Conservation (phyloP, 352 stramenopile genomes). For the Discostella stelligera region DNA sequence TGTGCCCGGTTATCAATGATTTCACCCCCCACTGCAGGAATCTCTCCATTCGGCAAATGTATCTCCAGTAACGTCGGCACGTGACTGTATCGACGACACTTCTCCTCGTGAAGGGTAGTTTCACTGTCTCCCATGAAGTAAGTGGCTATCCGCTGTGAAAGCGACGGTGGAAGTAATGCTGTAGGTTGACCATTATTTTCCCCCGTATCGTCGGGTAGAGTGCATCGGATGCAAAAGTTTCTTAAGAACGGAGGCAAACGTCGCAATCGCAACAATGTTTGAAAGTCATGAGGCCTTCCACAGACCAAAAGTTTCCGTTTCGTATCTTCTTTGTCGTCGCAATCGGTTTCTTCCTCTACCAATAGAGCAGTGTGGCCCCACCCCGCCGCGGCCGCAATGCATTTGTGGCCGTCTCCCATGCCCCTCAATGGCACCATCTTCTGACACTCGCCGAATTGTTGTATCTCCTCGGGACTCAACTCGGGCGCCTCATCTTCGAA, state of each 20-base stretch:
- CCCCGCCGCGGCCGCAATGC: constrained; percentile 41
- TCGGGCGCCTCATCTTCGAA: constrained; percentile 32
- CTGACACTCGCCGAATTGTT: constrained; percentile 28
- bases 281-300: constrained; percentile 73
- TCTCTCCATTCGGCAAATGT: constrained; percentile 30
- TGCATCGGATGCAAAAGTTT: constrained; percentile 30
- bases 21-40: constrained; percentile 32
- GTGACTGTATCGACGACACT: constrained; percentile 24
- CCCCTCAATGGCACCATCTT: constrained; percentile 19
- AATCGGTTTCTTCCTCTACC: constrained; percentile 28
- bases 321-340: neutral
- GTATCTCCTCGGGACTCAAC: constrained; percentile 26
- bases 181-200: neutral
- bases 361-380: constrained; percentile 70
- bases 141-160: constrained; percentile 25
- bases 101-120: constrained; percentile 29
- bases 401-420: neutral
- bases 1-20: neutral
- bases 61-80: constrained; percentile 28
- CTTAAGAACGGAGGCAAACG: constrained; percentile 54
- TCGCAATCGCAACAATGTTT: constrained; percentile 61
- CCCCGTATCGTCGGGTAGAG: neutral
- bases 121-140: constrained; percentile 36
- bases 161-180: neutral
- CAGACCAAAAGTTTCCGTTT: constrained; percentile 44